Evolutionary conservation across 148 eudicot genomes (phyloP), one percentile per base, ranked within the genome.

Genomic region (Heliamphora exappendiculata): DNA sequence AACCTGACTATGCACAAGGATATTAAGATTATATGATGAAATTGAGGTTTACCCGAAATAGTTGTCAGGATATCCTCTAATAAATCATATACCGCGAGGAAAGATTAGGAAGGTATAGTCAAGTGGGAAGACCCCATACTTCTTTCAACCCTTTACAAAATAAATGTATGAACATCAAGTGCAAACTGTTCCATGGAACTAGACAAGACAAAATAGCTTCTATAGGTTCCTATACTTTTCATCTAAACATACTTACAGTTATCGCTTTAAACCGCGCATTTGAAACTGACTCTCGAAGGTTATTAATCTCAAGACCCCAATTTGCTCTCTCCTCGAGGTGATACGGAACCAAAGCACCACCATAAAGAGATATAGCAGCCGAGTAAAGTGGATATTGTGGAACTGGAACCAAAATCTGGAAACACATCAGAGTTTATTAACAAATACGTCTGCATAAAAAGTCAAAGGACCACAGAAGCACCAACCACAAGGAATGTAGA

Each of bases 361-460:
- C 97, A 75, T 81, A 81, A 47, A 95, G 84, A 59, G 96, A 80
- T 82, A 95, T 95, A 53, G 98, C 79, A 63, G 99, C 99, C 51
- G 99, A 95, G 86, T 95, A 95, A 73, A 95, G 96, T 57, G 99
- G 99, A 82, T 95, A 95, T 42, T 95, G 99, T 55, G 99, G 99
- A 84, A 95, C 98, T 29, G 99, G 99, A 78, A 92, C 99, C 84
- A 95, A 86, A 72, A 95, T 86, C 99, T 95, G 85, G 60, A 50
- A 72, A 59, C 10, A 65, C 9, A 67, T 14, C 71, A 73, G 44
- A 78, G 70, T 17, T 3, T 12, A 19, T 75, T 70, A 57, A 22
- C 17, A 84, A 45, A 22, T 36, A 29, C 26, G 49, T 49, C 45
- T 51, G 59, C 47, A 6, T 69, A 51, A 53, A 67, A 24, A 59